These are phyloP conservation scores for Euphorbia lathyris DNA, from an alignment of 345 rosid genomes.

Conservation along the genomic window DNA sequence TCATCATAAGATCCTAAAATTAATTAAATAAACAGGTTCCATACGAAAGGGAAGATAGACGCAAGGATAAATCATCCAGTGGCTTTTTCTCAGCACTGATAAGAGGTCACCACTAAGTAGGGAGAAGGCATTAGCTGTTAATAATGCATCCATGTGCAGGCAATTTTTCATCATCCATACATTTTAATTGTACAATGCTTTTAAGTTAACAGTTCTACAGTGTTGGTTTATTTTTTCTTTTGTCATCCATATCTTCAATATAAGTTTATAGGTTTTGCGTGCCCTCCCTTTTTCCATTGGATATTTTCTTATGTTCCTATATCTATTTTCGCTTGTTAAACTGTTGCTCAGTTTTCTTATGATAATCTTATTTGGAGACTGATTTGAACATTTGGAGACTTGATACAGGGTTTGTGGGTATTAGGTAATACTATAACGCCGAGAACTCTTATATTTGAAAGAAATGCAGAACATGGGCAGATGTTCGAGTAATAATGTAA, in stretches of 20 bases:
- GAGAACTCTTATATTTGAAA: background rate
- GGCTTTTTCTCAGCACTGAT: constrained; percentile 47
- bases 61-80: constrained; percentile 43
- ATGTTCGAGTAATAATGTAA: background rate
- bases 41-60: constrained; percentile 42
- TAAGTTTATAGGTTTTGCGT: background rate
- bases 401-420: background rate
- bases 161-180: constrained; percentile 9
- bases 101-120: constrained; percentile 46
- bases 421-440: background rate
- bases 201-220: background rate
- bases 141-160: constrained; percentile 23
- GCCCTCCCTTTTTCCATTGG: no score
- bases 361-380: background rate
- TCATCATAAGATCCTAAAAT: background rate
- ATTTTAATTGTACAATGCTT: constrained; percentile 36
- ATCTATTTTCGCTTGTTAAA: background rate
- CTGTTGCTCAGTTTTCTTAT: background rate
- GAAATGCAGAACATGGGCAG: background rate
- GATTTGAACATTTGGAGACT: background rate
- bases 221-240: background rate
- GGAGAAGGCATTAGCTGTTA: constrained; percentile 16
- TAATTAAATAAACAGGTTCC: constrained; percentile 48
- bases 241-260: background rate
- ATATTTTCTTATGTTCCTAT: background rate